Evolutionary conservation across 208 protist genomes (phyloP).

Genomic region (Acanthamoeba royreba): DNA sequence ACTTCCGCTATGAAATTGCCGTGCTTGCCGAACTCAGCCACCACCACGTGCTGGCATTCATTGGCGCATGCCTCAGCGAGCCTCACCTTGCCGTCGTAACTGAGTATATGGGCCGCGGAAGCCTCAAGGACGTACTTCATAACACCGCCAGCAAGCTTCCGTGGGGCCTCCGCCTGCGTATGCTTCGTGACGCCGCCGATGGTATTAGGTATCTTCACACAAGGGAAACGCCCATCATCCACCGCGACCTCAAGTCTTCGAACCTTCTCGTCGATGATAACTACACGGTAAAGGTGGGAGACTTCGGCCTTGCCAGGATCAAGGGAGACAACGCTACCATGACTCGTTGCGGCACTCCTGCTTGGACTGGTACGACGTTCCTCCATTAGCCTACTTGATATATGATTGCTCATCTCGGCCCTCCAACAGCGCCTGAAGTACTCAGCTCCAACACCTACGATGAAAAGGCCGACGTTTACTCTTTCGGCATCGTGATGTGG

Average conservation of each 20-base stretch:
- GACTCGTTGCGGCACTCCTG: conserved; percentile 66
- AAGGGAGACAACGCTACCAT: conserved; percentile 49
- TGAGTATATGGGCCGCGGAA: conserved; percentile 67
- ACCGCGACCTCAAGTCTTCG: conserved; percentile 72
- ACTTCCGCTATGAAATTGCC: conserved; percentile 1
- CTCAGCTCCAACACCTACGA: conserved; percentile 42
- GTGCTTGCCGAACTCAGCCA: background rate
- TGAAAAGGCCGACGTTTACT: conserved; percentile 72
- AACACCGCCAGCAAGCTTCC: conserved; percentile 47
- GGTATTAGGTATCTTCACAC: conserved; percentile 76
- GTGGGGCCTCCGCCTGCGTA: conserved; percentile 55
- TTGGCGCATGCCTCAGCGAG: background rate
- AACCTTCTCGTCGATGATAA: conserved; percentile 67
- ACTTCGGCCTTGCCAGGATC: conserved; percentile 63
- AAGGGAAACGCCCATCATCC: conserved; percentile 70
- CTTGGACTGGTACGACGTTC: conserved; percentile 62
- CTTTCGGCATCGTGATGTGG: conserved; percentile 70
- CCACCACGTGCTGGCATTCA: background rate
- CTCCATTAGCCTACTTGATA: background rate
- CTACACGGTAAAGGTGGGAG: conserved; percentile 48
- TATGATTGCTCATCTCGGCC: background rate
- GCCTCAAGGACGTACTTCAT: conserved; percentile 58
- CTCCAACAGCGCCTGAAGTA: conserved; percentile 54
- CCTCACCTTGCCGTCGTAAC: conserved; percentile 64
- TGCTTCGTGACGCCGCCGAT: conserved; percentile 64